Evolutionary conservation across 78 protist genomes (phyloP).

Genomic region (Speleostelium caveatum): DNA sequence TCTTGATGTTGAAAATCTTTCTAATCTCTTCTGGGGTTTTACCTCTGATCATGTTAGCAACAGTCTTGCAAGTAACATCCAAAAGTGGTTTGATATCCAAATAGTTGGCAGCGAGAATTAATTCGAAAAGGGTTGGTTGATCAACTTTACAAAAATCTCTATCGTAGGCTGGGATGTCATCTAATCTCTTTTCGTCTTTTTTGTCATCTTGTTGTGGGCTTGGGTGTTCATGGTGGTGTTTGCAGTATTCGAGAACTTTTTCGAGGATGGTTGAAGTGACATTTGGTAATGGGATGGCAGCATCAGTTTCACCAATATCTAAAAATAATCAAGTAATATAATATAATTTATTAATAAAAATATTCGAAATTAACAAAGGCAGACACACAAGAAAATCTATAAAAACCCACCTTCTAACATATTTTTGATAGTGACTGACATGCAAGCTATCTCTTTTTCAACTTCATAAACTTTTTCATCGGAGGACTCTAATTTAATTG

Average conservation of each 20-base stretch:
- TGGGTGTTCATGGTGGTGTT: slow-evolving; percentile 83
- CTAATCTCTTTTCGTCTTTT: slow-evolving; percentile 71
- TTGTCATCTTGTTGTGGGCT: slow-evolving; percentile 79
- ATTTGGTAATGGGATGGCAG: slow-evolving; percentile 93
- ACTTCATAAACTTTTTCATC: slow-evolving; percentile 67
- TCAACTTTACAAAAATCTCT: slow-evolving; percentile 87
- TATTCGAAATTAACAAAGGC: too few relatives aligned
- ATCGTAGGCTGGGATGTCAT: slow-evolving; percentile 88
- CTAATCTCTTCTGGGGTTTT: slow-evolving; percentile 97
- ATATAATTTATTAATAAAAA: too few relatives aligned
- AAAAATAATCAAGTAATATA: not conserved
- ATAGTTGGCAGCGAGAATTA: slow-evolving; percentile 96
- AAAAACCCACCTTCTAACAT: slow-evolving; percentile 47
- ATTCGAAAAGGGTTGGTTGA: slow-evolving; percentile 91
- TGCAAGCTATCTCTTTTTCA: slow-evolving; percentile 55
- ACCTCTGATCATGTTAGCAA: slow-evolving; percentile 97
- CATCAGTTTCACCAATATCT: slow-evolving; percentile 70
- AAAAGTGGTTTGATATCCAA: slow-evolving; percentile 96
- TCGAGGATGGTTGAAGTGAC: slow-evolving; percentile 85
- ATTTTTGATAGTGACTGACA: slow-evolving; percentile 56
- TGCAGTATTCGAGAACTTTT: slow-evolving; percentile 91
- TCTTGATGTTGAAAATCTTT: slow-evolving; percentile 90
- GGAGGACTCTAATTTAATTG: slow-evolving; percentile 58
- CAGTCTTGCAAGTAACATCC: slow-evolving; percentile 93
- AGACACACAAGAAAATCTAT: not conserved